A percentile compares a stretch with the other conserved stretches of the same genome.
Evolutionary conservation across 768 basidiomycete genomes (phyloP).

Genomic region (Amanita phalloides): DNA sequence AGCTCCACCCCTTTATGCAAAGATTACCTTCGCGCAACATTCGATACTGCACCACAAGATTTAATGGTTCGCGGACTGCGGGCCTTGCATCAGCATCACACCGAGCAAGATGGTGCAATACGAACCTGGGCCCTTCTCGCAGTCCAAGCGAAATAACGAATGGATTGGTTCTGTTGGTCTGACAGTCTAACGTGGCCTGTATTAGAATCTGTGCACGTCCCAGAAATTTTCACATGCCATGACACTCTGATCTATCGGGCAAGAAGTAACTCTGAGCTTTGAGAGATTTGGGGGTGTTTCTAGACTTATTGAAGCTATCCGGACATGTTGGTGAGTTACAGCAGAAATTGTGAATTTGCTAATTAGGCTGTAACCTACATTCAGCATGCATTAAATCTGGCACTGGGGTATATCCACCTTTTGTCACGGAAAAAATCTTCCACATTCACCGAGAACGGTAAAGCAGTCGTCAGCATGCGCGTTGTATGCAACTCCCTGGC

Average conservation of each 20-base stretch:
- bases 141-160: conserved; percentile 75
- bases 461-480: conserved; percentile 48
- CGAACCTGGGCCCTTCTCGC: conserved; percentile 49
- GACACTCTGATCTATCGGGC: conserved; percentile 33
- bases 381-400: not conserved
- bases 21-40: conserved; percentile 70
- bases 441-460: conserved; percentile 88
- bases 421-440: conserved; percentile 92
- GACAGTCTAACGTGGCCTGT: conserved; percentile 41
- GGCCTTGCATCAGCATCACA: not conserved
- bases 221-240: conserved; percentile 24
- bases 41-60: conserved; percentile 62
- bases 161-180: conserved; percentile 67
- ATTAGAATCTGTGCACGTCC: not conserved
- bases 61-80: conserved; percentile 52
- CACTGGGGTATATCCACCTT: conserved; percentile 34
- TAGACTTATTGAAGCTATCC: conserved; percentile 53
- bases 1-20: not conserved
- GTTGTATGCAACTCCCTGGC: conserved; percentile 43
- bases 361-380: conserved; percentile 47
- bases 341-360: conserved; percentile 88
- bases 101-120: conserved; percentile 6
- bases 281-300: conserved; percentile 30
- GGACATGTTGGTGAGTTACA: conserved; percentile 68
- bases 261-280: conserved; percentile 26